Percentiles rank a stretch among this genome's conserved stretches.
Evolutionary conservation across 371 early-diverging fungal genomes (phyloP).

Genomic region (Syncephalis plumigaleata): DNA sequence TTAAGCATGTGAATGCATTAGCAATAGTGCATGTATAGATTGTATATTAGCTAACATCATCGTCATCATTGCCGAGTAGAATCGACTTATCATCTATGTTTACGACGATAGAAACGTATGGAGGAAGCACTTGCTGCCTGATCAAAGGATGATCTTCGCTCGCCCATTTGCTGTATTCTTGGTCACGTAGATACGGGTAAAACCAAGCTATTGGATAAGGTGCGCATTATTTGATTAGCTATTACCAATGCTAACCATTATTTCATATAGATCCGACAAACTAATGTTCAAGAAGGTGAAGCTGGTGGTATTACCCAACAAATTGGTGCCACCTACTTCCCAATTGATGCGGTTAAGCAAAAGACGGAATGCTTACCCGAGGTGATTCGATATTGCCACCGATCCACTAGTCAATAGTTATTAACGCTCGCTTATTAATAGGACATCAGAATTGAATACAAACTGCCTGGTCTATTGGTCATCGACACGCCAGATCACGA

Average conservation of each 20-base stretch:
- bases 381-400: no score
- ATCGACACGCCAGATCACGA: slow-evolving; percentile 99
- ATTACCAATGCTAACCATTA: no score
- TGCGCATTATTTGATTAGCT: no score
- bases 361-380: slow-evolving; percentile 64
- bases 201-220: slow-evolving; percentile 97
- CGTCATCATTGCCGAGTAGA: no score
- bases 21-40: no score
- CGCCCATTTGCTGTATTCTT: slow-evolving; percentile 98
- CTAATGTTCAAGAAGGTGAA: slow-evolving; percentile 99
- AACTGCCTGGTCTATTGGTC: slow-evolving; percentile 95
- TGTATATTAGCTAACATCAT: no score
- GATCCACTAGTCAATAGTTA: no score
- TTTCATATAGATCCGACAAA: slow-evolving; percentile 78
- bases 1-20: no score
- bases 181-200: slow-evolving; percentile 99
- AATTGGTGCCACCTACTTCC: slow-evolving; percentile 99
- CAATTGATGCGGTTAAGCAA: slow-evolving; percentile 77
- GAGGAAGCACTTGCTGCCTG: slow-evolving; percentile 70
- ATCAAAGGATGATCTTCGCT: slow-evolving; percentile 81
- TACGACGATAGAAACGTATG: slow-evolving; percentile 27
- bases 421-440: no score
- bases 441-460: slow-evolving; percentile 21
- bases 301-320: slow-evolving; percentile 99
- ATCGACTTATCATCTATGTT: slow-evolving; percentile 4